These are phyloP conservation scores for Aspergillus sp. DNA, from an alignment of 2,329 filamentous ascomycete species.

Conservation along the genomic window DNA sequence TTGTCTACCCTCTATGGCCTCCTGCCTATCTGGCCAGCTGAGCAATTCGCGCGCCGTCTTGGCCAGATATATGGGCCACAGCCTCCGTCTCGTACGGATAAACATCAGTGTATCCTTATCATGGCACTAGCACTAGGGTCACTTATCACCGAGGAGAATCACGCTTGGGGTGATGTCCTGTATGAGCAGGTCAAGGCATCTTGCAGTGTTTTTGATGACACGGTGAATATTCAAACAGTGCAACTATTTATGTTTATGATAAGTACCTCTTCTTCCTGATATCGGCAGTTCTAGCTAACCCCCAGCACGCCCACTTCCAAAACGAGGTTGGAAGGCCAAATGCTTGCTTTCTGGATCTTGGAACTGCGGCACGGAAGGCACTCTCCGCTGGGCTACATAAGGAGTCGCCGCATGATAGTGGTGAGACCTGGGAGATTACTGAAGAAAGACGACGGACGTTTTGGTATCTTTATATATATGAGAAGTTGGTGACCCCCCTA, in stretches of 20 bases:
- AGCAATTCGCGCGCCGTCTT: conserved; percentile 36
- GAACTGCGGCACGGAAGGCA: conserved; percentile 44
- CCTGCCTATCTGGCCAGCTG: conserved; percentile 37
- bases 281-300: conserved; percentile 8
- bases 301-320: conserved; percentile 43
- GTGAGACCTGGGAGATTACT: conserved; percentile 33
- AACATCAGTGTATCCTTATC: conserved; percentile 39
- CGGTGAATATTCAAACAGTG: conserved; percentile 47
- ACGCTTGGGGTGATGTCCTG: conserved; percentile 42
- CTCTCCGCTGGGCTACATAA: conserved; percentile 48
- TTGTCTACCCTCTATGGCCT: conserved; percentile 44
- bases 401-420: conserved; percentile 33
- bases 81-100: conserved; percentile 33
- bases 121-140: conserved; percentile 40
- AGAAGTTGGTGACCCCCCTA: conserved; percentile 35
- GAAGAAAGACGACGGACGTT: conserved; percentile 41
- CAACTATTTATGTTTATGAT: conserved; percentile 49
- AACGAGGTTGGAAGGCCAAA: conserved; percentile 48
- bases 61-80: conserved; percentile 36
- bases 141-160: conserved; percentile 41
- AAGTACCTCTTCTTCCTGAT: conserved; percentile 27
- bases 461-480: conserved; percentile 45
- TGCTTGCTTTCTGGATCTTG: conserved; percentile 43
- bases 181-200: conserved; percentile 46
- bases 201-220: conserved; percentile 38